Evolutionary conservation across 164 flowering plant species (phyloP).

Genomic region (Saururus chinensis): DNA sequence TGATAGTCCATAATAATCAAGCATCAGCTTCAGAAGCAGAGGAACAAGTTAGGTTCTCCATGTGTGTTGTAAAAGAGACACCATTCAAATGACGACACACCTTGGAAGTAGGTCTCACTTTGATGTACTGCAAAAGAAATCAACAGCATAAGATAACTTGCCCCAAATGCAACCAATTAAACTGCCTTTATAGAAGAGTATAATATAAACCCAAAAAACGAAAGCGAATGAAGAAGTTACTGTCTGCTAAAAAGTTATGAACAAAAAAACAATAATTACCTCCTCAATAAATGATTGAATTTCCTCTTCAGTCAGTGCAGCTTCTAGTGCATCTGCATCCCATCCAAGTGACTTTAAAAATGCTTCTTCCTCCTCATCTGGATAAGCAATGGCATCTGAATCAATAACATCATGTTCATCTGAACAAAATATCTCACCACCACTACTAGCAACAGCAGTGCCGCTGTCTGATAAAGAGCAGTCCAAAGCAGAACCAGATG

Average conservation of each 20-base stretch:
- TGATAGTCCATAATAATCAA: constrained; percentile 15
- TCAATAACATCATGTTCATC: constrained; percentile 2
- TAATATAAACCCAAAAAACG: too few relatives aligned
- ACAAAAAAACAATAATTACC: constrained; percentile 20
- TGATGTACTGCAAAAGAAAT: constrained; percentile 37
- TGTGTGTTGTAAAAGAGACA: constrained; percentile 14
- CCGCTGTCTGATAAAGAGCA: constrained; percentile 21
- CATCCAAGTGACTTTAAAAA: constrained; percentile 92
- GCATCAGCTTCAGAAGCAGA: constrained; percentile 37
- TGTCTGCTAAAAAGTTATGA: too few relatives aligned
- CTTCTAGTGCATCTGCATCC: constrained; percentile 78
- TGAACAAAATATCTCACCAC: constrained; percentile 20
- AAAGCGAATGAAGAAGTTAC: too few relatives aligned
- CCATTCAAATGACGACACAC: constrained; percentile 21
- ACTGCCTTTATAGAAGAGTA: background rate
- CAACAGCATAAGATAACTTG: too few relatives aligned
- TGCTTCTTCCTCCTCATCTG: constrained; percentile 65
- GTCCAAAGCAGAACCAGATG: constrained; percentile 11
- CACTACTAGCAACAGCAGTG: constrained; percentile 16
- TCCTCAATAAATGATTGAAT: constrained; percentile 55
- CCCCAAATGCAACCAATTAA: background rate
- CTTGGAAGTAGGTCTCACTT: constrained; percentile 26
- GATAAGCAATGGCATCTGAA: constrained; percentile 17
- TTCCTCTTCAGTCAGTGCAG: constrained; percentile 84
- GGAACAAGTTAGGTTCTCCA: constrained; percentile 11